Evolutionary conservation across 768 basidiomycete species (phyloP).

Genomic region (Mycena crocata): DNA sequence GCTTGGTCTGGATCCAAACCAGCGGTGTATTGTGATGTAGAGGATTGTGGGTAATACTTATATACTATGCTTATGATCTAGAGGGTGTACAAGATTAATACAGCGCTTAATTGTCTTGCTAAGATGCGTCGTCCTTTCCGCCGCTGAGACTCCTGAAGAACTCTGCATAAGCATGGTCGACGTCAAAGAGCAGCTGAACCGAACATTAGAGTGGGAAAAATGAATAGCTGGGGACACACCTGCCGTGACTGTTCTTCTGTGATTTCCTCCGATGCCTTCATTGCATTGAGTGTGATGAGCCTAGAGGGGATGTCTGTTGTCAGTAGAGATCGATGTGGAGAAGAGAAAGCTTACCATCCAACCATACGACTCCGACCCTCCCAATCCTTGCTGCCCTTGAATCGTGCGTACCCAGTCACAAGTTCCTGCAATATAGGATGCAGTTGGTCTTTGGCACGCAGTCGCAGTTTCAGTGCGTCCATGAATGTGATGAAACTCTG

Average conservation of each 20-base stretch:
- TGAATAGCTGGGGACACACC: constrained; percentile 52
- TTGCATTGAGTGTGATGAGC: constrained; percentile 95
- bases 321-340: not conserved
- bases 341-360: constrained; percentile 72
- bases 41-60: not conserved
- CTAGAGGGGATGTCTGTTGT: constrained; percentile 50
- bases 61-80: constrained; percentile 12
- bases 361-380: constrained; percentile 95
- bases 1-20: constrained; percentile 66
- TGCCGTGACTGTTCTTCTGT: constrained; percentile 95
- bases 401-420: constrained; percentile 93
- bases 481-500: constrained; percentile 99
- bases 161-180: constrained; percentile 95
- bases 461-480: constrained; percentile 92
- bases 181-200: constrained; percentile 93
- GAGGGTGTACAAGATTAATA: constrained; percentile 11
- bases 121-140: constrained; percentile 49
- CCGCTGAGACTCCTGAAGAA: constrained; percentile 83
- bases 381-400: constrained; percentile 96
- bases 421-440: constrained; percentile 95
- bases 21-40: constrained; percentile 57
- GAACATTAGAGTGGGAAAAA: not conserved
- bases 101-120: not conserved
- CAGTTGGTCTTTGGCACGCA: constrained; percentile 97
- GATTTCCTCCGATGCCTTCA: constrained; percentile 97